Conservation (phyloP, 164 flowering plant genomes). For the Aristolochia contorta region DNA sequence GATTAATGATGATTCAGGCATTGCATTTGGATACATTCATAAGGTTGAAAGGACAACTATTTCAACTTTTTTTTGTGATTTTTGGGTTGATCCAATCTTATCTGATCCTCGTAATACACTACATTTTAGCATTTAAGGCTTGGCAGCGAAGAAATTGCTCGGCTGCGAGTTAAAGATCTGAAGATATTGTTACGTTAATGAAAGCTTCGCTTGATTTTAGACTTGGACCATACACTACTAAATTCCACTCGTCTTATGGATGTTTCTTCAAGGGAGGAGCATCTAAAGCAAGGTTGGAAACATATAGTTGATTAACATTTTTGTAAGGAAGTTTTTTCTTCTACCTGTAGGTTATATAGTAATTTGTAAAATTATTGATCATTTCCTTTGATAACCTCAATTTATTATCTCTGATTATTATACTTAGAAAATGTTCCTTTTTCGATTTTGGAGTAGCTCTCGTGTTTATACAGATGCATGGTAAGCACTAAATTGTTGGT, state of each 20-base stretch:
- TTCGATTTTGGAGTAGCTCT: too few species aligned
- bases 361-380: too few species aligned
- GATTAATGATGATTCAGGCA: conserved; percentile 47
- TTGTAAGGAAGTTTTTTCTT: too few species aligned
- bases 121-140: conserved; percentile 51
- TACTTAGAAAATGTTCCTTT: too few species aligned
- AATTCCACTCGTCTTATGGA: conserved; percentile 52
- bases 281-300: conserved; percentile 23
- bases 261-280: conserved; percentile 47
- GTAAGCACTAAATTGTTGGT: too few species aligned
- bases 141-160: conserved; percentile 48
- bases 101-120: background rate
- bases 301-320: too few species aligned
- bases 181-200: conserved; percentile 38
- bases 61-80: background rate
- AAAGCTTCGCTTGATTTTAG: conserved; percentile 69
- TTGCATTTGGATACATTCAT: conserved; percentile 64
- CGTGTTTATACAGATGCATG: too few species aligned
- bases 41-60: conserved; percentile 26
- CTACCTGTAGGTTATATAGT: too few species aligned
- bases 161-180: conserved; percentile 43
- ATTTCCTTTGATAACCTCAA: too few species aligned
- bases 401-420: too few species aligned
- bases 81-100: background rate
- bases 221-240: conserved; percentile 80